Conservation (phyloP, 2,329 filamentous ascomycete species). For the Phymatotrichopsis omnivora region DNA sequence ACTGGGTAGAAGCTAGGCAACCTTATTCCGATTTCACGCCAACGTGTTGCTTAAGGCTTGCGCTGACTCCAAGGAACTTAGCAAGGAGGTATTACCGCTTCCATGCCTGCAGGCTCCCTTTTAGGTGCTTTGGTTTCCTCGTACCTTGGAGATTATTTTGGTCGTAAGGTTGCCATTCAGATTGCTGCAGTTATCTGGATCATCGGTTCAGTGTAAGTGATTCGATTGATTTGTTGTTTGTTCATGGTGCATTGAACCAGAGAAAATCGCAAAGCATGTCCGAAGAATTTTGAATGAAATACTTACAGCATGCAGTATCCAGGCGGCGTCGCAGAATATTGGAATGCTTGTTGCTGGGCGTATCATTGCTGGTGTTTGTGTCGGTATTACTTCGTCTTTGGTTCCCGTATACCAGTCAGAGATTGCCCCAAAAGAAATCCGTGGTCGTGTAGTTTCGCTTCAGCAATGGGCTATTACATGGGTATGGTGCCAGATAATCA, state of each 20-base stretch:
- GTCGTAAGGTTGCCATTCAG: conserved; percentile 43
- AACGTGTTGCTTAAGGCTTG: too few relatives aligned
- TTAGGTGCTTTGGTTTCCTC: conserved; percentile 43
- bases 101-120: conserved; percentile 36
- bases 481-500: conserved; percentile 30
- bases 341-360: conserved; percentile 62
- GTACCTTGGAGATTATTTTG: conserved; percentile 43
- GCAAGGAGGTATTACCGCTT: conserved; percentile 36
- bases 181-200: conserved; percentile 45
- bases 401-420: conserved; percentile 63
- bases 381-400: conserved; percentile 63
- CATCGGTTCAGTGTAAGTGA: conserved; percentile 38
- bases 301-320: conserved; percentile 43
- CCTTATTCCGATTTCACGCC: too few relatives aligned
- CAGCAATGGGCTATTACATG: conserved; percentile 64
- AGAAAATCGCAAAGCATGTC: too few relatives aligned
- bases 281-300: too few relatives aligned
- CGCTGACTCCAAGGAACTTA: conserved; percentile 5
- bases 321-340: conserved; percentile 54
- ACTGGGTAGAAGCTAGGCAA: too few relatives aligned
- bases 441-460: conserved; percentile 52
- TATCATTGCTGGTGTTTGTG: conserved; percentile 59
- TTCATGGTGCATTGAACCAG: too few relatives aligned
- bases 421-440: conserved; percentile 48
- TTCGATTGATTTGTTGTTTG: conserved; percentile 1